Percentiles rank a stretch among this genome's conserved stretches.
Conservation (phyloP, 164 flowering plant genomes). For the Berberis thunbergii region DNA sequence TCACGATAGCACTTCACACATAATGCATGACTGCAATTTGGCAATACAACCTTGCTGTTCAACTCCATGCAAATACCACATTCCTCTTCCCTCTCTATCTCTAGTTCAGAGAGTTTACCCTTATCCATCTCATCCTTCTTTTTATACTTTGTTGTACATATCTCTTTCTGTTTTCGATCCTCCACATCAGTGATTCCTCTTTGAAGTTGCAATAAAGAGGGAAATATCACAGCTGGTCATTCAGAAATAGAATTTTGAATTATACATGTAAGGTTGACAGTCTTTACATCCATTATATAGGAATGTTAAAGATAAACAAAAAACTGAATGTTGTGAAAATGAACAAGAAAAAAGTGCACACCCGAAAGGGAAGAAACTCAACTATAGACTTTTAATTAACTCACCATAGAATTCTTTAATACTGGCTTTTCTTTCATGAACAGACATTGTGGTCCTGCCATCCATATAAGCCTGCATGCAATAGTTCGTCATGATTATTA, state of each 20-base stretch:
- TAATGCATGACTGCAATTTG: slow-evolving; percentile 67
- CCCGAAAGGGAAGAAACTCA: too few relatives aligned
- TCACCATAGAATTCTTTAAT: slow-evolving; percentile 77
- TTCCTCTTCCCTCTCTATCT: slow-evolving; percentile 79
- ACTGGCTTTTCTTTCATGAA: slow-evolving; percentile 84
- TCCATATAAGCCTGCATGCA: slow-evolving; percentile 11
- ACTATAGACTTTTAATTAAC: not conserved
- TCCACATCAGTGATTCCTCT: slow-evolving; percentile 79
- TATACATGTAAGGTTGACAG: too few relatives aligned
- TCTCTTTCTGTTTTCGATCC: slow-evolving; percentile 66
- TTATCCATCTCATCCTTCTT: slow-evolving; percentile 40
- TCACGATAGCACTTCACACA: slow-evolving; percentile 75
- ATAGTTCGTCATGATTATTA: too few relatives aligned
- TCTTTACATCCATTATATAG: too few relatives aligned
- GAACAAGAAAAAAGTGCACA: too few relatives aligned
- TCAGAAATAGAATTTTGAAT: not conserved
- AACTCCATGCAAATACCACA: slow-evolving; percentile 93
- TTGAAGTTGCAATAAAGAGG: slow-evolving; percentile 81
- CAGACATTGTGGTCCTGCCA: slow-evolving; percentile 80
- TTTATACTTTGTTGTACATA: slow-evolving; percentile 47
- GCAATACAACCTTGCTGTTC: slow-evolving; percentile 65
- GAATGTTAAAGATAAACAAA: too few relatives aligned
- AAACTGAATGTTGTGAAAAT: too few relatives aligned
- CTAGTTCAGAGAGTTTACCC: slow-evolving; percentile 59
- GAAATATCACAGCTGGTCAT: slow-evolving; percentile 69